Base-by-base conservation (phyloP, 441 rosid genomes). In the Manihot esculenta region DNA sequence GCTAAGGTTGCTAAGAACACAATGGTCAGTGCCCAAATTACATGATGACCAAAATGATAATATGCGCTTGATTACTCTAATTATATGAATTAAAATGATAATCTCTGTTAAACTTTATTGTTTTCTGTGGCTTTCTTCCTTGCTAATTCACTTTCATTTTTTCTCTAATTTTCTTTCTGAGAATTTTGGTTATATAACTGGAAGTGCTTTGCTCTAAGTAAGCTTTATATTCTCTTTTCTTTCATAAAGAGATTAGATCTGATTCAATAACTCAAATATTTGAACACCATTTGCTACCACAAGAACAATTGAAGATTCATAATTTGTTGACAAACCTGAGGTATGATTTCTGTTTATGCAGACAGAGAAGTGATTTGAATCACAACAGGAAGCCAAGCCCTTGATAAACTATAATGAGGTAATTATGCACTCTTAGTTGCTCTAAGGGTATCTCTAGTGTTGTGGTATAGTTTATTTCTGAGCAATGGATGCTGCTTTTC, bases 1-100 rank as follows among this genome's bases (percentile, higher is more conserved):
- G 97, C 97, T 62, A 93, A 95, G 82, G 99, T 89, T 73, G 99
- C 97, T 30, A 97, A 95, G 83, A 93, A 93, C 74, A 77, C 89
- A 81, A 97, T 95, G 91, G 97, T 95, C 54, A 66, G 94, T 79
- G 47, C 23, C 55, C 41, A 6, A 27, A 58, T 41, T 53, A 5
- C 24, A 12, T 59, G 21, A 48, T 50, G 24, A 38, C 1, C 20
- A 14, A 14, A 33, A 51, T 53, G 51, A 71, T 62, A 64, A 55
- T 62, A 10, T 15, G n/a, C 11, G 50, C 14, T 54, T 14, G 12
- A 35, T 1, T 47, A 27, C 58, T 70, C 14, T 20, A 41, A 18
- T 41, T 49, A 55, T 51, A 38, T 8, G 58, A 26, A 26, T 14
- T 10, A 49, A 23, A 23, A 64, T 68, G 18, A 45, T 50, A 5